phyloP scores from a whole-genome alignment of 2,329 filamentous ascomycete genomes.

The Fusarium albidum region DNA sequence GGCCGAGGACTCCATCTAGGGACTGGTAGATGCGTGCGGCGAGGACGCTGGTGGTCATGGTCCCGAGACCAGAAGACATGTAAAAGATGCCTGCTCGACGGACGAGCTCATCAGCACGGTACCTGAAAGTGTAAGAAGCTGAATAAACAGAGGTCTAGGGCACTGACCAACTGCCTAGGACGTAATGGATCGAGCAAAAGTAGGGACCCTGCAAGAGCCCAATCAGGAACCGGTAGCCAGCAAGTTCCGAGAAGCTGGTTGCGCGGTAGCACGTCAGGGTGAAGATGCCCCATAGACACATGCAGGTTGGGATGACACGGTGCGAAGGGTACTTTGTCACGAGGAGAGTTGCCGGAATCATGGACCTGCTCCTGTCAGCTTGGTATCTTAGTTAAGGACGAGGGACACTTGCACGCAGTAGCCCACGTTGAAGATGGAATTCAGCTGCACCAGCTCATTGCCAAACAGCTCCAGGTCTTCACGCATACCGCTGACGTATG shows the following conservation, averaged over 20 bases:
- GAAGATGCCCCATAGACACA: constrained; percentile 63
- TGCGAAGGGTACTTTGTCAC: constrained; percentile 56
- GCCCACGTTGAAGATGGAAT: constrained; percentile 56
- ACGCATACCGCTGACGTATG: constrained; percentile 61
- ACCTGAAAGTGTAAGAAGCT: constrained; percentile 50
- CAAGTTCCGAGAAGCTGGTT: constrained; percentile 56
- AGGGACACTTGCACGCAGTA: constrained; percentile 58
- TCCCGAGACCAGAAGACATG: constrained; percentile 58
- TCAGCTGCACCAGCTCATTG: constrained; percentile 61
- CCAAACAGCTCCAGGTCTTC: constrained; percentile 59
- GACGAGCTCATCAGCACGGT: constrained; percentile 55
- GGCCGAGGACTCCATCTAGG: constrained; percentile 53
- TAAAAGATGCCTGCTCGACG: constrained; percentile 60
- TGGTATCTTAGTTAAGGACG: constrained; percentile 50
- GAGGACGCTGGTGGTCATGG: constrained; percentile 60
- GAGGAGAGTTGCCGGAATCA: constrained; percentile 35
- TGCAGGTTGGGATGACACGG: constrained; percentile 59
- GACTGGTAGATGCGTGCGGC: constrained; percentile 50
- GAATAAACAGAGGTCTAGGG: too few species aligned
- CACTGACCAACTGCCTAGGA: constrained; percentile 29
- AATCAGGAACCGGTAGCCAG: constrained; percentile 62
- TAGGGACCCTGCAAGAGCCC: constrained; percentile 56
- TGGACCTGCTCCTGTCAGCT: background rate
- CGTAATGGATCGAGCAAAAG: constrained; percentile 23
- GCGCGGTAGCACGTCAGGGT: constrained; percentile 63